phyloP scores from a whole-genome alignment of 495 filamentous ascomycete species.

The Massariosphaeria phaeospora region DNA sequence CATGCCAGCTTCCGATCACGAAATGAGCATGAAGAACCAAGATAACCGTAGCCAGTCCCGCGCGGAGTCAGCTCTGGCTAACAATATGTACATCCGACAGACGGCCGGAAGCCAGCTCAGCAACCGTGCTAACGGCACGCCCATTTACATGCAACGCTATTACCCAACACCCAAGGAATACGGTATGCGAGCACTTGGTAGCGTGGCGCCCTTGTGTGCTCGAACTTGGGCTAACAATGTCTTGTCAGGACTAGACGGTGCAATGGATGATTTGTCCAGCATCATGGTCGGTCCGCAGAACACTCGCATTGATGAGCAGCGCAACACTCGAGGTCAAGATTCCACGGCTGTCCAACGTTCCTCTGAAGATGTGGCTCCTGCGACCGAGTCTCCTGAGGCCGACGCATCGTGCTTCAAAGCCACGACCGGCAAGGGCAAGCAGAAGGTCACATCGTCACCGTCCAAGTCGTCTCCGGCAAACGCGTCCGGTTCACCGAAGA shows the following conservation, averaged over 20 bases:
- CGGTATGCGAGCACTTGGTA: neutral
- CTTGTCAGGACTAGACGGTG: slow-evolving; percentile 23
- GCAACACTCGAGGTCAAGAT: neutral
- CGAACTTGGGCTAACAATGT: neutral
- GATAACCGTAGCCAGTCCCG: neutral
- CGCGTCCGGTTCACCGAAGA: slow-evolving; percentile 18
- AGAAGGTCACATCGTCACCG: slow-evolving; percentile 18
- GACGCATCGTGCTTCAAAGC: slow-evolving; percentile 28
- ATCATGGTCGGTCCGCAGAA: slow-evolving; percentile 2
- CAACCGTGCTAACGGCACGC: neutral
- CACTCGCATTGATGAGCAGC: neutral
- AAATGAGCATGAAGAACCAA: slow-evolving; percentile 1
- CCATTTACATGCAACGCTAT: slow-evolving; percentile 13
- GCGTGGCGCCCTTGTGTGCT: neutral
- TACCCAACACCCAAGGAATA: slow-evolving; percentile 17
- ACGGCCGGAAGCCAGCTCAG: slow-evolving; percentile 17
- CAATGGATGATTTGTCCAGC: slow-evolving; percentile 28
- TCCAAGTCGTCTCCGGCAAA: slow-evolving; percentile 21
- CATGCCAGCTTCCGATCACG: neutral
- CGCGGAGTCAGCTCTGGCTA: neutral
- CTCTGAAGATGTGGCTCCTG: no score
- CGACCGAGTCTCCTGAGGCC: neutral
- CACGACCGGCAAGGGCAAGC: slow-evolving; percentile 15
- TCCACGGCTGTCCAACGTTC: no score
- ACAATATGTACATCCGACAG: neutral